Percentiles rank a stretch among this genome's conserved stretches.
These are phyloP conservation scores for Perkinsus marinus DNA, from an alignment of 169 alveolate species.

Conservation along the genomic window DNA sequence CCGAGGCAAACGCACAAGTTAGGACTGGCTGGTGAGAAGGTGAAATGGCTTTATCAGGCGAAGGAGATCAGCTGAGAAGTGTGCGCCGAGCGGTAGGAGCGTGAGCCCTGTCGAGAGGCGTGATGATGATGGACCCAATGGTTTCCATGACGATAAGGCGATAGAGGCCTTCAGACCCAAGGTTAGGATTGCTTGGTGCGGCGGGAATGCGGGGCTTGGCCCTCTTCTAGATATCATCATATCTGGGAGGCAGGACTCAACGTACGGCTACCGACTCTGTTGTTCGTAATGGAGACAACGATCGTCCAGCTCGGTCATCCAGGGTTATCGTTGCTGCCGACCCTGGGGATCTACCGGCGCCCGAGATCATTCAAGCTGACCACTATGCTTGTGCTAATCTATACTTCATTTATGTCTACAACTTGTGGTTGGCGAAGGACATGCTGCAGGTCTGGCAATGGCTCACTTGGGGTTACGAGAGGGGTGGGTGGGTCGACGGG, in stretches of 20 bases:
- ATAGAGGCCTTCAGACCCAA: neutral
- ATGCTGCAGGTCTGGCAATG: neutral
- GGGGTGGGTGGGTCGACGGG: neutral
- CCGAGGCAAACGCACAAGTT: neutral
- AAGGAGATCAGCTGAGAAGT: neutral
- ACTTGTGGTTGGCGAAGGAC: slow-evolving; percentile 1
- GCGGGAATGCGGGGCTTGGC: too few relatives aligned
- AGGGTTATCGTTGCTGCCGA: neutral
- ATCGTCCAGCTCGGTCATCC: neutral
- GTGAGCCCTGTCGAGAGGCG: neutral
- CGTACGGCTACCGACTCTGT: neutral
- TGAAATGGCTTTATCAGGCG: neutral
- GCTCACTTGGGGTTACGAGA: neutral
- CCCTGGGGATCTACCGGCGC: neutral
- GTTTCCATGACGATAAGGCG: neutral
- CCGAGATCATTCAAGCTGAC: neutral
- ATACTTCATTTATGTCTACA: neutral
- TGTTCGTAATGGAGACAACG: neutral
- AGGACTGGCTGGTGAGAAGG: neutral
- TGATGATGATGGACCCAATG: neutral
- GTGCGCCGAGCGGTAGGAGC: neutral
- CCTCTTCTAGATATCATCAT: neutral
- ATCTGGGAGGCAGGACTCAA: neutral
- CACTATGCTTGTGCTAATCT: slow-evolving; percentile 4
- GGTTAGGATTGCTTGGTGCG: too few relatives aligned